Percentiles rank a stretch among this genome's conserved stretches.
These are phyloP conservation scores for Priceomyces melissophilus DNA, from an alignment of 805 yeast species.

Conservation along the genomic window DNA sequence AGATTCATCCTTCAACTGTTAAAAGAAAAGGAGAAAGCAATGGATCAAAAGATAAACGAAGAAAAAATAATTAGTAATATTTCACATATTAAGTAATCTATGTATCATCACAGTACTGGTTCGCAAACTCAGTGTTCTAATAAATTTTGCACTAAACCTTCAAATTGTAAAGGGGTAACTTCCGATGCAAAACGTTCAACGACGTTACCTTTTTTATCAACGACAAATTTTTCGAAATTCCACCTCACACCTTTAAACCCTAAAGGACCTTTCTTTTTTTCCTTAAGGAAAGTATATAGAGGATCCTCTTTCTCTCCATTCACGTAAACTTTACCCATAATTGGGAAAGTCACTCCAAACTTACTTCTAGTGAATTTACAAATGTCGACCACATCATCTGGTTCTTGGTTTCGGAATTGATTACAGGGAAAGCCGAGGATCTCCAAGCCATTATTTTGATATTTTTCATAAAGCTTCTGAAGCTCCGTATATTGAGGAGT, in stretches of 20 bases:
- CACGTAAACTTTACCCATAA: slow-evolving; percentile 33
- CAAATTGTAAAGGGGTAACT: slow-evolving; percentile 63
- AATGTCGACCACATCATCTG: slow-evolving; percentile 48
- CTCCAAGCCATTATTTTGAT: slow-evolving; percentile 58
- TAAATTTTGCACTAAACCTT: slow-evolving; percentile 22
- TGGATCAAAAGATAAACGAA: too few species aligned
- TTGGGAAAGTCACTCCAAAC: slow-evolving; percentile 35
- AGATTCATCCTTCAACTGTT: slow-evolving; percentile 30
- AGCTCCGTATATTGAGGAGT: slow-evolving; percentile 75
- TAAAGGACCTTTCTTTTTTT: slow-evolving; percentile 20
- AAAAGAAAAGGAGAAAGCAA: slow-evolving; percentile 7
- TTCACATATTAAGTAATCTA: too few species aligned
- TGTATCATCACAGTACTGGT: too few species aligned
- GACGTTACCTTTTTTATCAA: slow-evolving; percentile 57
- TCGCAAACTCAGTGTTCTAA: background rate
- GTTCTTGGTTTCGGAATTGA: slow-evolving; percentile 82
- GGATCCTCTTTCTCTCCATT: slow-evolving; percentile 32
- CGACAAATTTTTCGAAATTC: slow-evolving; percentile 76
- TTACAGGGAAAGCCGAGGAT: slow-evolving; percentile 88
- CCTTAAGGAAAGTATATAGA: slow-evolving; percentile 29
- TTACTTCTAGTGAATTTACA: slow-evolving; percentile 15
- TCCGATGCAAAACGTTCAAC: slow-evolving; percentile 61
- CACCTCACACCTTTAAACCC: slow-evolving; percentile 55
- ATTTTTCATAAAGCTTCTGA: slow-evolving; percentile 64
- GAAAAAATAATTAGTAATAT: too few species aligned